Conservation (phyloP, 1,284 basidiomycete species). For the Volvariella volvacea region DNA sequence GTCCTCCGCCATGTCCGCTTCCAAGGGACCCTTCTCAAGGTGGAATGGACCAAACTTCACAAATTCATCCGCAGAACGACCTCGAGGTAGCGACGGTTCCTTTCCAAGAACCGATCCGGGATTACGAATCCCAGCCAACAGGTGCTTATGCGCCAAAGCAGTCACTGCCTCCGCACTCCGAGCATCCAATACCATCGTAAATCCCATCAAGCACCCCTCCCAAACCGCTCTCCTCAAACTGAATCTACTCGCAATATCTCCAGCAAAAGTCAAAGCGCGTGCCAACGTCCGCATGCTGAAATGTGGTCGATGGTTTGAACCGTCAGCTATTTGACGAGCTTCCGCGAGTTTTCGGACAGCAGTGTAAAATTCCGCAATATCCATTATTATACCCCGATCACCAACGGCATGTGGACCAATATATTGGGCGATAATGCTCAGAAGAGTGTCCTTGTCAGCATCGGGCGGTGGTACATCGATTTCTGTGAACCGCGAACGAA, state of each 20-base stretch:
- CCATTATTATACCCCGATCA: constrained; percentile 85
- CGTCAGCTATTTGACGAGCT: constrained; percentile 86
- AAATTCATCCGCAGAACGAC: constrained; percentile 46
- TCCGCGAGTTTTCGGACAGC: constrained; percentile 79
- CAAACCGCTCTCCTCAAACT: constrained; percentile 85
- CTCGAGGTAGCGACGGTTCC: constrained; percentile 54
- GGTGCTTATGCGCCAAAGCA: constrained; percentile 67
- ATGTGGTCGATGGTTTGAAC: constrained; percentile 92
- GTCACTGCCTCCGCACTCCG: constrained; percentile 69
- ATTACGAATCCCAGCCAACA: constrained; percentile 84
- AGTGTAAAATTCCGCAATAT: constrained; percentile 89
- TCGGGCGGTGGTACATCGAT: constrained; percentile 94
- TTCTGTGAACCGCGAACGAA: constrained; percentile 92
- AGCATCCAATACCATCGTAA: constrained; percentile 89
- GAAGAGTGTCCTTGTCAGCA: constrained; percentile 84
- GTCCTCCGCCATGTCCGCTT: constrained; percentile 59
- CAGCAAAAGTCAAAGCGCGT: constrained; percentile 87
- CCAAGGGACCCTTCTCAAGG: constrained; percentile 71
- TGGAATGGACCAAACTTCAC: constrained; percentile 92
- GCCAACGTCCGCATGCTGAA: constrained; percentile 97
- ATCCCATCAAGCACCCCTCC: constrained; percentile 97
- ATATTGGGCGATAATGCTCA: constrained; percentile 87
- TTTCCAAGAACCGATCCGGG: constrained; percentile 67
- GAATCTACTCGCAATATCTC: constrained; percentile 74
- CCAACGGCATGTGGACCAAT: constrained; percentile 80